These are phyloP conservation scores for Megacollybia platyphylla DNA, from an alignment of 1,284 basidiomycete genomes.

Conservation along the genomic window DNA sequence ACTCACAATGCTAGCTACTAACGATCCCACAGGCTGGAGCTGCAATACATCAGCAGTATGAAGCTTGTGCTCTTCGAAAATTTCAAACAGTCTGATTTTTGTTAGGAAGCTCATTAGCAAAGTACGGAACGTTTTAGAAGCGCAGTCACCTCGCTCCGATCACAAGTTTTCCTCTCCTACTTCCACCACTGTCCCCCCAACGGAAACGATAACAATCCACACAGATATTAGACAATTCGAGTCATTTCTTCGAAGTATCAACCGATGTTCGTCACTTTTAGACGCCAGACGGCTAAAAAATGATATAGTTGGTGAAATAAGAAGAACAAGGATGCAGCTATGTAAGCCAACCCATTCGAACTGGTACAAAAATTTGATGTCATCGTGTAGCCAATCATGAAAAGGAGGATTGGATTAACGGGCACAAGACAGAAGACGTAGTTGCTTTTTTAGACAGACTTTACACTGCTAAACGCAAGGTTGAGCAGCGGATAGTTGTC, in stretches of 20 bases:
- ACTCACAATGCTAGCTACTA: not conserved
- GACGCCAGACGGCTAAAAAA: slow-evolving; percentile 87
- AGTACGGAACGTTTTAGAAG: slow-evolving; percentile 72
- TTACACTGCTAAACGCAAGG: slow-evolving; percentile 76
- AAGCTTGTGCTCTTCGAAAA: slow-evolving; percentile 6
- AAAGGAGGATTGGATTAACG: slow-evolving; percentile 76
- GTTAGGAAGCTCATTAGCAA: slow-evolving; percentile 69
- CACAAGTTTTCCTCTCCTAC: slow-evolving; percentile 23
- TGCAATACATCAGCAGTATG: slow-evolving; percentile 82
- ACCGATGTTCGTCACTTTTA: slow-evolving; percentile 66
- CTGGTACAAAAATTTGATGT: not conserved
- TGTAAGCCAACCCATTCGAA: slow-evolving; percentile 25
- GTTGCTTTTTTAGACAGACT: slow-evolving; percentile 82
- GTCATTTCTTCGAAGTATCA: slow-evolving; percentile 78
- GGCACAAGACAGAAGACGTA: slow-evolving; percentile 71
- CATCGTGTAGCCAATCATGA: slow-evolving; percentile 54
- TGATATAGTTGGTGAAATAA: slow-evolving; percentile 80
- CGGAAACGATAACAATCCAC: slow-evolving; percentile 64
- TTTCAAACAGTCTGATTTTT: slow-evolving; percentile 2
- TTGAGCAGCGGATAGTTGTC: slow-evolving; percentile 74
- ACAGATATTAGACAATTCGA: slow-evolving; percentile 79
- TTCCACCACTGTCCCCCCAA: slow-evolving; percentile 21
- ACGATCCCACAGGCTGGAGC: slow-evolving; percentile 55
- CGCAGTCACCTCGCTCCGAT: slow-evolving; percentile 49
- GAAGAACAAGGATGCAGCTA: slow-evolving; percentile 60